phyloP scores from a whole-genome alignment of 768 basidiomycete species.

The Podaxis rugospora region DNA sequence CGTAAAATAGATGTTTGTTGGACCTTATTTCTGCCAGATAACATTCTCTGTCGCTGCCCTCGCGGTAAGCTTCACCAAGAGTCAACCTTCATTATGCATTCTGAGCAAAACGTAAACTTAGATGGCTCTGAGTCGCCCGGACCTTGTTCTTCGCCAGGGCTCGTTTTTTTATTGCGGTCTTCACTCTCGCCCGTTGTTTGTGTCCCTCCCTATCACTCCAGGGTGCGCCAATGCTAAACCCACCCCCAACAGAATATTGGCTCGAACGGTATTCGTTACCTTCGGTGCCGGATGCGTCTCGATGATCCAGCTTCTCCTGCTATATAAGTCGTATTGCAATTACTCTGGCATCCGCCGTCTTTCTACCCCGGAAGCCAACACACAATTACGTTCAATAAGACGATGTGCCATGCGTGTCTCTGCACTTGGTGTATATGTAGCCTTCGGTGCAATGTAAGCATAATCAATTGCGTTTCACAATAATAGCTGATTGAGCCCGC shows the following conservation, averaged over 20 bases:
- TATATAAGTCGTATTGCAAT: constrained; percentile 18
- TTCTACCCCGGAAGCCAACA: constrained; percentile 14
- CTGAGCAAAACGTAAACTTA: neutral
- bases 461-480: too few relatives aligned
- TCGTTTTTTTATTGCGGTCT: constrained; percentile 29
- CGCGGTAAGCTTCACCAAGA: constrained; percentile 14
- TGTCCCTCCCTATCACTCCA: neutral
- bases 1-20: constrained; percentile 27
- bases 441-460: constrained; percentile 28
- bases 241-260: constrained; percentile 8
- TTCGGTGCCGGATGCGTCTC: constrained; percentile 12
- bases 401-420: constrained; percentile 27
- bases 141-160: constrained; percentile 20
- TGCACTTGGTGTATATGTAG: constrained; percentile 27
- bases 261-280: constrained; percentile 23
- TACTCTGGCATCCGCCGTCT: constrained; percentile 22
- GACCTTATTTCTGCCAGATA: constrained; percentile 28
- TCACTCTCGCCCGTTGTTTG: constrained; percentile 17
- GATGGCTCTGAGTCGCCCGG: constrained; percentile 23
- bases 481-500: neutral
- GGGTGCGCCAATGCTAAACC: neutral
- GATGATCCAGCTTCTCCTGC: neutral
- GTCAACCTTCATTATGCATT: neutral
- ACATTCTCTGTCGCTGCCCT: constrained; percentile 26
- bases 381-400: constrained; percentile 17